Evolutionary conservation across 2,329 filamentous ascomycete genomes (phyloP), one percentile per base, ranked within the genome.

Genomic region (Fusarium tupiense): DNA sequence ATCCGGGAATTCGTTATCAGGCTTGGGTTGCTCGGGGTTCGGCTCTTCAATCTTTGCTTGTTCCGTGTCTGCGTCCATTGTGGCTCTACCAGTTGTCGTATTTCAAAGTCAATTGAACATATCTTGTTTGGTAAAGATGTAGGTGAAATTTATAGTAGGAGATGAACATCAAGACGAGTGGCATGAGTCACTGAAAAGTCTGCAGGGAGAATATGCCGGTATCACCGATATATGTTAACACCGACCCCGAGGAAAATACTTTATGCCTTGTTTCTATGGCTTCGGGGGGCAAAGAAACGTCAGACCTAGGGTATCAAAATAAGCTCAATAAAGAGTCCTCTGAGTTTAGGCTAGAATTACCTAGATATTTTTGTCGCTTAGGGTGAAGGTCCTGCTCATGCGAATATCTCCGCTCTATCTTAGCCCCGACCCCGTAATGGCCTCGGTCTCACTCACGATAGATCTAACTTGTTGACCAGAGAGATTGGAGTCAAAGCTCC

Each of bases 111-210:
- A 37, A 35, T 35, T 17, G 1, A 35, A 35, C 3, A 17, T 17
- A 17, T 35, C 0, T 19, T 19, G 3, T 17, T 37, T 19, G 9
- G 2, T 19, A 17, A 37, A 37, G 35, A 10, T 9, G 2, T 4
- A 8, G 14, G 1, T 5, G 3, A 5, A n/a, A 50, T 50, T 50
- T 50, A 50, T 50, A 33, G 10, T 50, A 50, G 16, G 1, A 9
- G 29, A 31, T 20, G 19, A 22, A 20, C 19, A 29, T 14, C 24
- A 35, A 4, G 7, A 35, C 33, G 44, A 14, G 35, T 37, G 17
- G 35, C 35, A 37, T 37, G 35, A 37, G 35, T 37, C 35, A 37
- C 9, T 37, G 35, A 4, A 37, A 37, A 2, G 17, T 35, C 1
- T 35, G 7, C 35, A 37, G 9, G 4, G 17, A 37, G 2, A 37